These are phyloP conservation scores for Volvariella surrecta DNA, from an alignment of 1,284 basidiomycete genomes.

Conservation along the genomic window DNA sequence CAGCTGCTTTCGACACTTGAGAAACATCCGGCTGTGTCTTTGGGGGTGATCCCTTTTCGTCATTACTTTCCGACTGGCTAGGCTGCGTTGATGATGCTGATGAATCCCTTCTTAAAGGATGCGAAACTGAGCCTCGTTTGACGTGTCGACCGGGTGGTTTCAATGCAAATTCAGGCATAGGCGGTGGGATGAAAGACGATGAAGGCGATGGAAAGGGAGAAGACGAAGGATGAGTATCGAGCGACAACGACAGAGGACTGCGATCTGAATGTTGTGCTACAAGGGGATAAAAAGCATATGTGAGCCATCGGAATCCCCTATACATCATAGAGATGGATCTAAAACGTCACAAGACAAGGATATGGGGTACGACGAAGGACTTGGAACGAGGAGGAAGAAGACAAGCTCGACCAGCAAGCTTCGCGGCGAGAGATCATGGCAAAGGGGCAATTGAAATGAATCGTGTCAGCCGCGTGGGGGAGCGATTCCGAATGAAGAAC, in stretches of 20 bases:
- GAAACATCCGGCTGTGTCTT: too few species aligned
- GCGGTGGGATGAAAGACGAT: constrained; percentile 58
- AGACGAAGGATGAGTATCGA: constrained; percentile 35
- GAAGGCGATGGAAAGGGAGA: constrained; percentile 64
- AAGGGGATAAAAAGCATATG: constrained; percentile 2
- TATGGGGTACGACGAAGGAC: constrained; percentile 2
- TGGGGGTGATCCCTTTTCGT: too few species aligned
- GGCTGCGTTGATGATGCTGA: too few species aligned
- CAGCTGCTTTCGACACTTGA: too few species aligned
- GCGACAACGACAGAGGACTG: constrained; percentile 32
- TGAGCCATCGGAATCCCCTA: background rate
- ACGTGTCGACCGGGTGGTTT: constrained; percentile 9
- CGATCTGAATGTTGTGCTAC: constrained; percentile 2
- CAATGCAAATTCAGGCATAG: constrained; percentile 55
- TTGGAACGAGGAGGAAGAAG: constrained; percentile 1
- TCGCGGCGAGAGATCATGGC: background rate
- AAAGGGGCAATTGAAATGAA: background rate
- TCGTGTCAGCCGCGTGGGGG: too few species aligned
- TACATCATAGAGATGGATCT: too few species aligned
- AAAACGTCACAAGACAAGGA: background rate
- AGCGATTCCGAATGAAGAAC: too few species aligned
- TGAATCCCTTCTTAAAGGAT: too few species aligned
- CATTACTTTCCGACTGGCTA: too few species aligned
- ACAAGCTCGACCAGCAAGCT: background rate
- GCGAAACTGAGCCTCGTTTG: too few species aligned